Evolutionary conservation across 2,329 filamentous ascomycete species (phyloP).

Genomic region (Alternaria angustiovoidea): DNA sequence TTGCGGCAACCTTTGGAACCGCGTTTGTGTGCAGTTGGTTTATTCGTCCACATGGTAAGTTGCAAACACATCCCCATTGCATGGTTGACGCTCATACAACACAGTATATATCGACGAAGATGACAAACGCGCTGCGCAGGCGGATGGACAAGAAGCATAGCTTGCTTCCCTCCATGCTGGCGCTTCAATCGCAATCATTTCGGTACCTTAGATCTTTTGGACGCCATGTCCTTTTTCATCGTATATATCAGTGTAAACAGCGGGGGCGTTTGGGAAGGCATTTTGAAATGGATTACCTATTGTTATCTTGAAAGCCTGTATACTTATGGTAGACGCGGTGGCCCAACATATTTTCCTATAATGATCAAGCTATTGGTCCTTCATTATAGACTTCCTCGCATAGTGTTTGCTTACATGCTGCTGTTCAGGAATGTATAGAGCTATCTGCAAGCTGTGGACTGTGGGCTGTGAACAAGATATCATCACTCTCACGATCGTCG

Average conservation of each 20-base stretch:
- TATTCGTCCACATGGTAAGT: constrained; percentile 77
- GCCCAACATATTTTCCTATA: background rate
- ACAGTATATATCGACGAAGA: constrained; percentile 22
- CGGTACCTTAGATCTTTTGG: constrained; percentile 4
- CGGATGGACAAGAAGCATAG: constrained; percentile 13
- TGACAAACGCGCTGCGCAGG: constrained; percentile 6
- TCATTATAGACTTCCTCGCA: background rate
- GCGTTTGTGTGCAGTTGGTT: constrained; percentile 74
- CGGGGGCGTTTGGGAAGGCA: constrained; percentile 1
- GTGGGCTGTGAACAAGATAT: too few species aligned
- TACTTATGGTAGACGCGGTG: background rate
- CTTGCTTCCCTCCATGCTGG: background rate
- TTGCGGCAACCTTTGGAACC: constrained; percentile 71
- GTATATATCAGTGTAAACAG: background rate
- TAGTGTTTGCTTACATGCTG: too few species aligned
- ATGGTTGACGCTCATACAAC: background rate
- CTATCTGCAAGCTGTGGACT: too few species aligned
- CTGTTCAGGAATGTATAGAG: too few species aligned
- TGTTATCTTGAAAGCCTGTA: background rate
- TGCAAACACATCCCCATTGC: too few species aligned
- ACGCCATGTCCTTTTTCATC: background rate
- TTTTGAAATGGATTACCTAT: background rate
- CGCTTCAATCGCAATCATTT: background rate
- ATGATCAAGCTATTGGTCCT: background rate
- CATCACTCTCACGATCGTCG: too few species aligned